A percentile compares a stretch with the other conserved stretches of the same genome.
Conservation (phyloP, 2,329 filamentous ascomycete genomes). For the Penicillium corylophilum region DNA sequence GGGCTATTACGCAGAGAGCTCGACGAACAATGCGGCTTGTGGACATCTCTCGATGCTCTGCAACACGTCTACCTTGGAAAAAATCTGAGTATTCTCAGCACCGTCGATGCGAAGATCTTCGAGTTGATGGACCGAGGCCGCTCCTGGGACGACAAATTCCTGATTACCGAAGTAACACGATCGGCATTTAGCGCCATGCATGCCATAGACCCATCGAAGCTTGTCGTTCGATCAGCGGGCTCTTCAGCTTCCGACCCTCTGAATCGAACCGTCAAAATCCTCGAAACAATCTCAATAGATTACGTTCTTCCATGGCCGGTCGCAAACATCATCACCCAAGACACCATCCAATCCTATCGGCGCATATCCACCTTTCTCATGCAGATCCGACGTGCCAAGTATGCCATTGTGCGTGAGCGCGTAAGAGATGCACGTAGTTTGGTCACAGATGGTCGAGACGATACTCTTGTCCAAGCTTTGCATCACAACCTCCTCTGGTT, state of each 20-base stretch:
- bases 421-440: constrained; percentile 29
- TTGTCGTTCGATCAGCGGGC: constrained; percentile 58
- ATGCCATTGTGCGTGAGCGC: constrained; percentile 59
- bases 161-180: constrained; percentile 74
- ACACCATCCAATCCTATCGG: constrained; percentile 67
- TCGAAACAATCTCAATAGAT: constrained; percentile 64
- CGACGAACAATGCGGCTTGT: constrained; percentile 67
- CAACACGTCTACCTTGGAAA: constrained; percentile 73
- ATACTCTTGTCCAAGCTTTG: constrained; percentile 47
- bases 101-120: constrained; percentile 70
- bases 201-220: constrained; percentile 58
- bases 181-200: constrained; percentile 61
- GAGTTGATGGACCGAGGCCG: constrained; percentile 64
- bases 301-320: constrained; percentile 67
- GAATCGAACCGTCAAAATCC: constrained; percentile 58
- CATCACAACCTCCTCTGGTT: constrained; percentile 76
- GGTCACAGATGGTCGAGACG: constrained; percentile 38
- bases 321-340: constrained; percentile 69
- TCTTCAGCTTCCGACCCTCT: constrained; percentile 45
- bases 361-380: constrained; percentile 72
- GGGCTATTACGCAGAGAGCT: constrained; percentile 64
- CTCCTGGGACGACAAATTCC: constrained; percentile 77
- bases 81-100: constrained; percentile 67
- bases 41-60: constrained; percentile 63
- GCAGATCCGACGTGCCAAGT: constrained; percentile 70